Percentiles rank a stretch among this genome's conserved stretches.
These are phyloP conservation scores for Capronia americana DNA, from an alignment of 2,329 filamentous ascomycete species.

Conservation along the genomic window DNA sequence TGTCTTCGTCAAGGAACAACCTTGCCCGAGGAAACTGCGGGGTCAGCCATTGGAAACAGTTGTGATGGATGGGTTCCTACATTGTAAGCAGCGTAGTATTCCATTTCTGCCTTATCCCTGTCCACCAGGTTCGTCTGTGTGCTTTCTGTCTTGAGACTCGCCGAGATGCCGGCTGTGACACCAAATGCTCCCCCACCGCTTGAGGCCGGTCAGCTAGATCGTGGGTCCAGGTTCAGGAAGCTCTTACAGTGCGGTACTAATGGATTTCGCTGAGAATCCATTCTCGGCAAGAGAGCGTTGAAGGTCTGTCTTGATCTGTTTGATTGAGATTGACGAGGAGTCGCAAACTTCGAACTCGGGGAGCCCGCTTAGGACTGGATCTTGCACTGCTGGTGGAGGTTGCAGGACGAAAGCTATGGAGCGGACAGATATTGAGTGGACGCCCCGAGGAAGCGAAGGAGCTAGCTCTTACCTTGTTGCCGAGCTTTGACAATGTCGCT, in stretches of 20 bases:
- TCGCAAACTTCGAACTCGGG: conserved; percentile 3
- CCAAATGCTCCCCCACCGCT: background rate
- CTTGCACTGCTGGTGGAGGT: background rate
- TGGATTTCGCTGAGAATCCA: background rate
- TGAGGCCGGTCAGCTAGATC: background rate
- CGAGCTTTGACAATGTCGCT: conserved; percentile 2
- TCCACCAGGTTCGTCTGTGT: background rate
- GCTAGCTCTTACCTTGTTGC: background rate
- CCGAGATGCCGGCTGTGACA: background rate
- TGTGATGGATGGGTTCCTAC: background rate
- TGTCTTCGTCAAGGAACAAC: background rate
- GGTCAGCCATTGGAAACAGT: background rate
- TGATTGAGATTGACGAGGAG: conserved; percentile 2
- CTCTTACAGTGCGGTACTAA: background rate
- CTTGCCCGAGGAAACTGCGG: background rate
- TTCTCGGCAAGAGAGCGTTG: conserved; percentile 4
- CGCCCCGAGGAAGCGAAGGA: background rate
- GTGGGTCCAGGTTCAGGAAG: too few species aligned
- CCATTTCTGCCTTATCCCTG: conserved; percentile 1
- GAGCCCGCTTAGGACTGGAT: background rate
- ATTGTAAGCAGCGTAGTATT: background rate
- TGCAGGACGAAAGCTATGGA: background rate
- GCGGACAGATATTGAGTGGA: background rate
- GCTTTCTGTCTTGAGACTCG: background rate
- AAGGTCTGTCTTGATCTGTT: conserved; percentile 3